phyloP scores from a whole-genome alignment of 352 stramenopile species.

The Phytophthora tentaculata region DNA sequence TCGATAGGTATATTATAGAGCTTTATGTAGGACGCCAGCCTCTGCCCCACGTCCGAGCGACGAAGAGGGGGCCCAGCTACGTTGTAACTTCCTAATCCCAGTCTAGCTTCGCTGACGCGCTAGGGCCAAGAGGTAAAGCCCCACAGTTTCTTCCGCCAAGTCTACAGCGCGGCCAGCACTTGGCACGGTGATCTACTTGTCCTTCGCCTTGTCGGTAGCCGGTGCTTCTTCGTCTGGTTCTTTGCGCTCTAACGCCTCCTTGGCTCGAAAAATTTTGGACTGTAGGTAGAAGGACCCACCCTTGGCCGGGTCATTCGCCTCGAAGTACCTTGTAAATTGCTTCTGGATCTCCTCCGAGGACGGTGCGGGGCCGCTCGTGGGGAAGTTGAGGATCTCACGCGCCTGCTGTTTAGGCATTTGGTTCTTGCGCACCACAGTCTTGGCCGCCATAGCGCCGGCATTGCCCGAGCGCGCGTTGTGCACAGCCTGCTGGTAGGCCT shows the following conservation, averaged over 20 bases:
- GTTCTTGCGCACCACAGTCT: constrained; percentile 76
- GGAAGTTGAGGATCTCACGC: constrained; percentile 87
- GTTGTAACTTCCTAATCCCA: constrained; percentile 32
- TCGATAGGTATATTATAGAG: constrained; percentile 39
- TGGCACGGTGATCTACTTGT: constrained; percentile 21
- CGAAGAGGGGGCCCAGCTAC: constrained; percentile 29
- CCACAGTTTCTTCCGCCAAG: too few relatives aligned
- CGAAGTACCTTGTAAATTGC: constrained; percentile 89
- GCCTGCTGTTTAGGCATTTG: constrained; percentile 78
- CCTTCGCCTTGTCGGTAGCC: constrained; percentile 31
- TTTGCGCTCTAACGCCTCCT: constrained; percentile 81
- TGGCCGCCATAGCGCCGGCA: constrained; percentile 65
- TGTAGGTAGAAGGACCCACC: constrained; percentile 94
- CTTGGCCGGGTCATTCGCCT: constrained; percentile 90
- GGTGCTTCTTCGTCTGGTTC: constrained; percentile 36
- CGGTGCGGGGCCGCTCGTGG: constrained; percentile 46
- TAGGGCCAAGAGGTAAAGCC: too few relatives aligned
- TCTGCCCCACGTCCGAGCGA: constrained; percentile 21
- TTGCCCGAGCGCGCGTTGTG: constrained; percentile 87
- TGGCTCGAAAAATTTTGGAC: constrained; percentile 92
- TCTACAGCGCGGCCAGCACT: constrained; percentile 4
- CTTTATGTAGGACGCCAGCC: constrained; percentile 29
- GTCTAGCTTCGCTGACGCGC: constrained; percentile 23
- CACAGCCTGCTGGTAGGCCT: constrained; percentile 89
- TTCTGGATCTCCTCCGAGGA: constrained; percentile 75